These are phyloP conservation scores for Mercurialis annua DNA, from an alignment of 345 rosid species.

Conservation along the genomic window DNA sequence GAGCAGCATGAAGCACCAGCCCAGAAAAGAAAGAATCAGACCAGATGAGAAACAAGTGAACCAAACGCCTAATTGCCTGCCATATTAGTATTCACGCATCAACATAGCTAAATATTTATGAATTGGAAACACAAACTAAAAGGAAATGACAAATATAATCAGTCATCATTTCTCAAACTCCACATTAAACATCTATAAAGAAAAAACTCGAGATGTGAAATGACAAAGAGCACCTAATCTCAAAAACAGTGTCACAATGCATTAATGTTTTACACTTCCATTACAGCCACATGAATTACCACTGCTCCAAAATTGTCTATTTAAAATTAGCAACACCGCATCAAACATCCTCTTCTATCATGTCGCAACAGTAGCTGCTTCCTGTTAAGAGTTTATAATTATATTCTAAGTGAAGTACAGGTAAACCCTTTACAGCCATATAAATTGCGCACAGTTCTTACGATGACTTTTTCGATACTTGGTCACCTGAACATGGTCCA, in stretches of 20 bases:
- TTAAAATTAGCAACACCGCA: constrained; percentile 1
- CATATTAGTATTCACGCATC: too few species aligned
- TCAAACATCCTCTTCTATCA: not conserved
- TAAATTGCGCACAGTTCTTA: not conserved
- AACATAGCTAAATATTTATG: not conserved
- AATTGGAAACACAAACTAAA: not conserved
- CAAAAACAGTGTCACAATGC: not conserved
- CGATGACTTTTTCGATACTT: not conserved
- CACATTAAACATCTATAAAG: not conserved
- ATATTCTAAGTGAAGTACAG: not conserved
- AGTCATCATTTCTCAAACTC: not conserved
- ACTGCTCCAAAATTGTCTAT: not conserved
- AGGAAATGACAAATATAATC: not conserved
- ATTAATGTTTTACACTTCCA: not conserved
- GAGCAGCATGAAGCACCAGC: not conserved
- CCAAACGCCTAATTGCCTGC: too few species aligned
- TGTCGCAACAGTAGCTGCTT: not conserved
- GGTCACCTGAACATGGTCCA: not conserved
- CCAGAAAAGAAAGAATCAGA: not conserved
- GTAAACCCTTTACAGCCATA: not conserved
- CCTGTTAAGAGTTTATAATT: not conserved
- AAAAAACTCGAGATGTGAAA: not conserved
- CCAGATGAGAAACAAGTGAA: not conserved
- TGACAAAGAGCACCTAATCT: not conserved
- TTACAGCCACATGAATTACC: not conserved